phyloP scores from a whole-genome alignment of 2,329 filamentous ascomycete genomes.

The Paraphaeosphaeria sporulosa region DNA sequence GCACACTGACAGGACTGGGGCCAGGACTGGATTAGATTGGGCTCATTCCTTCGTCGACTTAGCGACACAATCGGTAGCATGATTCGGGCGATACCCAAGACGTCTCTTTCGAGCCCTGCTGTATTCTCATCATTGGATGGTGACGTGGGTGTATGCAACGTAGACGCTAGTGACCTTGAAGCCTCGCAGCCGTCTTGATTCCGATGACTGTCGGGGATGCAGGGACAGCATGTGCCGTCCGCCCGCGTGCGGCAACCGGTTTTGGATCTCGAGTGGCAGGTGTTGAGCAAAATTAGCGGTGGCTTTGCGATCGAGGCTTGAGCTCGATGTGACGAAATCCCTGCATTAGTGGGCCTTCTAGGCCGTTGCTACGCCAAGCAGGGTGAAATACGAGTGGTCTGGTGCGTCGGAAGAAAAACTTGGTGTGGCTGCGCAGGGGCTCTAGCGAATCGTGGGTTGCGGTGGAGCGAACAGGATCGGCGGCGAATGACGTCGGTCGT shows the following conservation, averaged over 20 bases:
- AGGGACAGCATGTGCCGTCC: neutral
- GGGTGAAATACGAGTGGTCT: neutral
- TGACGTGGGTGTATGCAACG: neutral
- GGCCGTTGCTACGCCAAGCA: neutral
- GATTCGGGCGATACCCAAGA: constrained; percentile 5
- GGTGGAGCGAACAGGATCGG: neutral
- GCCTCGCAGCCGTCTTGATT: neutral
- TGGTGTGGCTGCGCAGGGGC: constrained; percentile 2
- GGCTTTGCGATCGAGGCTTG: constrained; percentile 12
- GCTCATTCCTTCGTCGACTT: neutral
- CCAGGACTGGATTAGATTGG: neutral
- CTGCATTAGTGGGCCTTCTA: neutral
- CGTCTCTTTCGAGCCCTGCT: neutral
- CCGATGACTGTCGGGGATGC: no score
- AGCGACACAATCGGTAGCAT: neutral
- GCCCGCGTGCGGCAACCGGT: neutral
- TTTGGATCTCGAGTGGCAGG: neutral
- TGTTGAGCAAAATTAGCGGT: constrained; percentile 2
- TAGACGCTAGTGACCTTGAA: neutral
- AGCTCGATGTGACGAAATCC: neutral
- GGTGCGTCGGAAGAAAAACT: neutral
- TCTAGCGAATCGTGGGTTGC: neutral
- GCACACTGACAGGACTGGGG: neutral
- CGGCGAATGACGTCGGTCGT: constrained; percentile 10
- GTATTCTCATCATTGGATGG: neutral